phyloP scores from a whole-genome alignment of 495 filamentous ascomycete species.

The Penicillium daleae region DNA sequence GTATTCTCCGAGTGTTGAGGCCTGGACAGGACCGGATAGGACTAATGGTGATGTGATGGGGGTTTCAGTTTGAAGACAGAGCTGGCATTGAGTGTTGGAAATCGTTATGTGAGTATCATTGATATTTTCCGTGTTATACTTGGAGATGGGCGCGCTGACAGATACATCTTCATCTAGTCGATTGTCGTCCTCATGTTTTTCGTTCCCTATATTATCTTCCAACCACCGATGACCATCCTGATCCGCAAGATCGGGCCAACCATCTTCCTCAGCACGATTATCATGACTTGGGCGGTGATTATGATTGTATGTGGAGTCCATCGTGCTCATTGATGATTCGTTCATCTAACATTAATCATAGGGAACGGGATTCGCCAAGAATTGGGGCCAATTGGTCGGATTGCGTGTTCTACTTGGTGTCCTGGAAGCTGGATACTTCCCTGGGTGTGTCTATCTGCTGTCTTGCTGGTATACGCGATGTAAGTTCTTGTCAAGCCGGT shows the following conservation, averaged over 20 bases:
- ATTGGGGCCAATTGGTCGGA: slow-evolving; percentile 54
- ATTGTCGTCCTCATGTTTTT: slow-evolving; percentile 69
- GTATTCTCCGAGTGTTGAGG: neutral
- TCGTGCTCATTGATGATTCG: neutral
- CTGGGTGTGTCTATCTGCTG: slow-evolving; percentile 64
- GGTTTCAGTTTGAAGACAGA: slow-evolving; percentile 60
- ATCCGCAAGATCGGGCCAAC: slow-evolving; percentile 65
- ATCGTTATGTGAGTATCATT: slow-evolving; percentile 43
- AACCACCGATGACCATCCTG: slow-evolving; percentile 61
- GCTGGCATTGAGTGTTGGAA: slow-evolving; percentile 46
- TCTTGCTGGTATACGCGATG: slow-evolving; percentile 67
- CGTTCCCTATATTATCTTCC: slow-evolving; percentile 65
- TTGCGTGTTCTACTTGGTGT: slow-evolving; percentile 63
- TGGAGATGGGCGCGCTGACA: slow-evolving; percentile 2
- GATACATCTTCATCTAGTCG: slow-evolving; percentile 35
- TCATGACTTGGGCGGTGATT: slow-evolving; percentile 53
- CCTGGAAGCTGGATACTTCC: slow-evolving; percentile 68
- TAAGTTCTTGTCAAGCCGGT: slow-evolving; percentile 26
- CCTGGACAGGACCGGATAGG: neutral
- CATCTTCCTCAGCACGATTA: slow-evolving; percentile 56
- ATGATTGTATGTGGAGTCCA: slow-evolving; percentile 38
- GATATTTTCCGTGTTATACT: neutral
- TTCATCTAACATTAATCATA: slow-evolving; percentile 6
- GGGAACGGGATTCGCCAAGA: slow-evolving; percentile 62
- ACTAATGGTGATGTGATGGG: no score